Percentiles rank a stretch among this genome's conserved stretches.
These are phyloP conservation scores for Peronospora belbahrii DNA, from an alignment of 352 stramenopile species.

Conservation along the genomic window DNA sequence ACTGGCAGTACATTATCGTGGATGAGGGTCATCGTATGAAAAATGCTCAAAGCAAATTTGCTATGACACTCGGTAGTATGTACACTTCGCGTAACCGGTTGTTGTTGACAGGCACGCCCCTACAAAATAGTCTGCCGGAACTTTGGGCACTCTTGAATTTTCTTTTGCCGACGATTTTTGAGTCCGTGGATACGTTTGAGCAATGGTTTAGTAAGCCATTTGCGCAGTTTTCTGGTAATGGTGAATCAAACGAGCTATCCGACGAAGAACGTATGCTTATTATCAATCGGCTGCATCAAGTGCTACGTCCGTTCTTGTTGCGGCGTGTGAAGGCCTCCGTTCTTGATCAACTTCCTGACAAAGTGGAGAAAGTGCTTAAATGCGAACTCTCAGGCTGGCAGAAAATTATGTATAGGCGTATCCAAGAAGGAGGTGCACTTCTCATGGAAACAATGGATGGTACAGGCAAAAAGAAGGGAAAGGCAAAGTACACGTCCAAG, in stretches of 20 bases:
- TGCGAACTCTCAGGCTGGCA: conserved; percentile 84
- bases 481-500: conserved; percentile 81
- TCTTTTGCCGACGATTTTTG: conserved; percentile 87
- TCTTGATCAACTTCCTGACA: conserved; percentile 79
- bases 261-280: conserved; percentile 87
- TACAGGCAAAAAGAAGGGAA: conserved; percentile 56
- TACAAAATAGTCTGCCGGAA: conserved; percentile 96
- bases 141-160: conserved; percentile 91
- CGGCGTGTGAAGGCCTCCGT: conserved; percentile 83
- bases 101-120: conserved; percentile 96
- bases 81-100: conserved; percentile 87
- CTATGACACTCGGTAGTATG: conserved; percentile 75
- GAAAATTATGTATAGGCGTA: conserved; percentile 84
- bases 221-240: conserved; percentile 66
- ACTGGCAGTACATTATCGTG: conserved; percentile 91
- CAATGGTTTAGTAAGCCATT: conserved; percentile 88
- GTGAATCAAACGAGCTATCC: conserved; percentile 74
- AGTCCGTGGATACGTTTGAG: conserved; percentile 85
- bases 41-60: conserved; percentile 87
- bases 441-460: conserved; percentile 69
- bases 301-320: conserved; percentile 78
- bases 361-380: conserved; percentile 83
- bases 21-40: conserved; percentile 93
- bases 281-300: conserved; percentile 81
- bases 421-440: conserved; percentile 80